Evolutionary conservation across 768 basidiomycete genomes (phyloP), one percentile per base, ranked within the genome.

Genomic region (Boletus rufocinnamomeus): DNA sequence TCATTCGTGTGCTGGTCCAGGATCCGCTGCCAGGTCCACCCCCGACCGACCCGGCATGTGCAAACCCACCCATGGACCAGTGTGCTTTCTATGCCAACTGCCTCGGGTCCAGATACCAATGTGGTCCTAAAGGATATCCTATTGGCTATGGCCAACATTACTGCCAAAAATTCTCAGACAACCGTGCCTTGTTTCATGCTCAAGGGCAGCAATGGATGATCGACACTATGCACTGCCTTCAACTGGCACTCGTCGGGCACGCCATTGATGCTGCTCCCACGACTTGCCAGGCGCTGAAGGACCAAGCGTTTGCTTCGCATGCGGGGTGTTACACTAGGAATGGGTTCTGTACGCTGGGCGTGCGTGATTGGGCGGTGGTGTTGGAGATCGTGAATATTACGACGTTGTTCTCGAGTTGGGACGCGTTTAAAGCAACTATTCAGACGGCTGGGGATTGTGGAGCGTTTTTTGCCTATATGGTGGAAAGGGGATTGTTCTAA

Each of bases 61-160:
- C 60, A 14, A 58, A 60, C 50, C 79, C 80, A 4, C 74, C 72
- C 2, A 66, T 63, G 47, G 74, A 76, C 54, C 73, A 70, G 17
- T 82, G 81, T 63, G 40, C 69, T 4, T 82, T 81, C 67, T 81
- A 81, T 65, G 59, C 70, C 38, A 65, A 74, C 63, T 82, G 80
- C 57, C 72, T 80, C 57, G 79, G 82, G 58, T 51, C 77, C 7
- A 70, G 72, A 27, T 81, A 78, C 59, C 70, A 78, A n/a, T 82
- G 81, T 49, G 79, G 80, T 0, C 66, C 74, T 0, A 21, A 57
- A 0, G 80, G 79, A 0, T 82, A 81, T 56, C 80, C 80, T 1
- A 58, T 81, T 19, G 75, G 70, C 13, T 77, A 76, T 45, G 80
- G 81, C 32, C 61, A 74, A 46, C 59, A 72, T 19, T 79, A 63